Evolutionary conservation across 2,329 filamentous ascomycete genomes (phyloP), one percentile per base, ranked within the genome.

Genomic region (Pyricularia pennisetigena): DNA sequence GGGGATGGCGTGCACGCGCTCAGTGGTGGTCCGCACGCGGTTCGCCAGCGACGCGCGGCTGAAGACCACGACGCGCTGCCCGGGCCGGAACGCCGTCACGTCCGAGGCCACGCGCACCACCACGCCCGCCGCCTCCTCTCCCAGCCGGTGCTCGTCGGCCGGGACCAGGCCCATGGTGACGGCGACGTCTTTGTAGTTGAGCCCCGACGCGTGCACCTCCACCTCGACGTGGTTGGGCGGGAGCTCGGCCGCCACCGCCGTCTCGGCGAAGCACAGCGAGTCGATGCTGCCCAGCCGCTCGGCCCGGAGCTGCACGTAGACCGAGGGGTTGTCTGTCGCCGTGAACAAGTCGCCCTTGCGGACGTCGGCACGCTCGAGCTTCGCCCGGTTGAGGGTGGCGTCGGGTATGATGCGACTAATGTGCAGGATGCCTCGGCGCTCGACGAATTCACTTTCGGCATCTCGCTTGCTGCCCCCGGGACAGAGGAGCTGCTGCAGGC

Each of bases 131-230:
- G 71, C 71, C 8, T 77, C 74, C 16, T 72, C 35, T 5, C 78
- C 78, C 4, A 75, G 68, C 0, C 69, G 73, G 57, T 79, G 78
- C 5, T 72, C 70, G 9, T 72, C 69, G 1, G 76, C 68, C 23
- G 74, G 72, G 5, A 77, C 68, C 26, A 75, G 72, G 14, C 77
- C 75, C 61, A 76, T 72, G 6, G 79, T 77, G 14, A 76, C 72
- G 7, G 81, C 72, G 8, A 79, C 74, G 70, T 81, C 79, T 24
- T 71, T 71, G 68, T 77, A 79, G 68, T 79, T 79, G 23, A 79
- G 49, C 10, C 77, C 77, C 9, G 71, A 69, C 0, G 77, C 74
- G 54, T 72, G 70, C 1, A 74, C 68, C 23, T 75, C 68, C 23
- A 79, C 72, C 66, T 79, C 75, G 30, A 79, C 67, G 16, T 72